Percentiles rank a stretch among this genome's conserved stretches.
These are phyloP conservation scores for Phyllostachys edulis DNA, from an alignment of 176 grass and related monocot species.

Conservation along the genomic window DNA sequence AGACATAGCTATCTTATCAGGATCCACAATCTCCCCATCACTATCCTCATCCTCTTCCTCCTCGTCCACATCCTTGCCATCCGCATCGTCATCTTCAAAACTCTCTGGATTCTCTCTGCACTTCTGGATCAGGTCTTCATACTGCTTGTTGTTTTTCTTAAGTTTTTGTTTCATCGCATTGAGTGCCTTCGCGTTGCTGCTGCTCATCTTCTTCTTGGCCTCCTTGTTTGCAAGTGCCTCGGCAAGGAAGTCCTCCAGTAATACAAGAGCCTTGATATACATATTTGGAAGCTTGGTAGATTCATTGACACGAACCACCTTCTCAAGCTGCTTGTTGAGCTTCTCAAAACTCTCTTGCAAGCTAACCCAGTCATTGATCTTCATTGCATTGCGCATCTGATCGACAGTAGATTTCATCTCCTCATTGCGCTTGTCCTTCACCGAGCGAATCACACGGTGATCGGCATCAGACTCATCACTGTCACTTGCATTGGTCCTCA, in stretches of 20 bases:
- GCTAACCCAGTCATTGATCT: slow-evolving; percentile 97
- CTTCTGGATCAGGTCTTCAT: slow-evolving; percentile 68
- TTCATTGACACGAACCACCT: slow-evolving; percentile 87
- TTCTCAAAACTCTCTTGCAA: slow-evolving; percentile 91
- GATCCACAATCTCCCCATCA: slow-evolving; percentile 55
- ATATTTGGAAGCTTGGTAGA: slow-evolving; percentile 66
- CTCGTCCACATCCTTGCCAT: slow-evolving; percentile 41
- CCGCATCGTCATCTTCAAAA: slow-evolving; percentile 58
- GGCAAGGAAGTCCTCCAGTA: slow-evolving; percentile 86
- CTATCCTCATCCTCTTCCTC: slow-evolving; percentile 50
- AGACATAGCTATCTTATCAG: slow-evolving; percentile 35
- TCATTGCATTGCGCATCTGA: slow-evolving; percentile 96
- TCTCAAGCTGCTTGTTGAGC: slow-evolving; percentile 96
- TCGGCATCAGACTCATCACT: slow-evolving; percentile 77
- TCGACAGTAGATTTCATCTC: slow-evolving; percentile 83
- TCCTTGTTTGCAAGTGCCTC: slow-evolving; percentile 96
- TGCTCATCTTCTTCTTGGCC: slow-evolving; percentile 98
- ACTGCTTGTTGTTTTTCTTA: slow-evolving; percentile 97
- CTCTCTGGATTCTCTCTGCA: slow-evolving; percentile 63
- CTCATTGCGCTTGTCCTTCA: slow-evolving; percentile 79
- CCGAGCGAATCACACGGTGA: slow-evolving; percentile 68
- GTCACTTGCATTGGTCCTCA: slow-evolving; percentile 44
- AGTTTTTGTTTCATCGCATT: slow-evolving; percentile 91
- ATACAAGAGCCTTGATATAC: slow-evolving; percentile 84
- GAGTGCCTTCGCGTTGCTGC: slow-evolving; percentile 80